phyloP scores from a whole-genome alignment of 2,329 filamentous ascomycete species.

The Cladosporium cucumerinum region DNA sequence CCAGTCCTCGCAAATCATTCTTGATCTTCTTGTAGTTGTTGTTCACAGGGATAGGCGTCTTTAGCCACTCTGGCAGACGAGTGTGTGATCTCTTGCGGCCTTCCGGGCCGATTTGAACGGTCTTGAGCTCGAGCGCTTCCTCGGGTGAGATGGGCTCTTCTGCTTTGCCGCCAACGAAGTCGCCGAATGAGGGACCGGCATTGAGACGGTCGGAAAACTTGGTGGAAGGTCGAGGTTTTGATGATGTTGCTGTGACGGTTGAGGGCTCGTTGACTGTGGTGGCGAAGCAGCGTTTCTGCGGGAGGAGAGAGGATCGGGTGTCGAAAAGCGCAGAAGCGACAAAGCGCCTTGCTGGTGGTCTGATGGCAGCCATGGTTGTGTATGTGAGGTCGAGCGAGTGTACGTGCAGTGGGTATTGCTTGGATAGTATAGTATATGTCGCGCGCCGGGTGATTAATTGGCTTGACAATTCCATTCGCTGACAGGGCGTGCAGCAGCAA shows the following conservation, averaged over 20 bases:
- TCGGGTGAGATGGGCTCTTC: conserved; percentile 41
- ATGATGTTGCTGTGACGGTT: conserved; percentile 31
- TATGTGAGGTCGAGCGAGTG: conserved; percentile 2
- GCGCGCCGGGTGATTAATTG: background rate
- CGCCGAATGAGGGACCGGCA: conserved; percentile 60
- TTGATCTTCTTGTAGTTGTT: conserved; percentile 94
- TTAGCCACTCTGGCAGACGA: conserved; percentile 87
- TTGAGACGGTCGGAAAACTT: conserved; percentile 63
- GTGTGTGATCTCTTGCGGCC: conserved; percentile 64
- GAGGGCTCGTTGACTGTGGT: conserved; percentile 42
- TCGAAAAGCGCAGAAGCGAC: conserved; percentile 24
- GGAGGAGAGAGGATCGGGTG: conserved; percentile 24
- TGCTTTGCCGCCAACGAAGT: conserved; percentile 54
- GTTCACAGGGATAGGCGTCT: conserved; percentile 85
- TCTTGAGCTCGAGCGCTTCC: conserved; percentile 60
- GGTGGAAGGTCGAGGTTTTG: conserved; percentile 42
- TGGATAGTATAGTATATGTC: background rate
- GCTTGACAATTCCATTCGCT: conserved; percentile 9
- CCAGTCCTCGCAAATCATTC: conserved; percentile 82
- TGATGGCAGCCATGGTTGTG: conserved; percentile 27
- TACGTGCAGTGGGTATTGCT: background rate
- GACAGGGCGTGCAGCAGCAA: conserved; percentile 3
- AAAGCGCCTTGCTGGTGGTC: conserved; percentile 28
- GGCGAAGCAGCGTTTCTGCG: conserved; percentile 42
- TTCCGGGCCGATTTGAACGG: conserved; percentile 58